phyloP scores from a whole-genome alignment of 176 grass and related monocot genomes.

The Oryza nivara region DNA sequence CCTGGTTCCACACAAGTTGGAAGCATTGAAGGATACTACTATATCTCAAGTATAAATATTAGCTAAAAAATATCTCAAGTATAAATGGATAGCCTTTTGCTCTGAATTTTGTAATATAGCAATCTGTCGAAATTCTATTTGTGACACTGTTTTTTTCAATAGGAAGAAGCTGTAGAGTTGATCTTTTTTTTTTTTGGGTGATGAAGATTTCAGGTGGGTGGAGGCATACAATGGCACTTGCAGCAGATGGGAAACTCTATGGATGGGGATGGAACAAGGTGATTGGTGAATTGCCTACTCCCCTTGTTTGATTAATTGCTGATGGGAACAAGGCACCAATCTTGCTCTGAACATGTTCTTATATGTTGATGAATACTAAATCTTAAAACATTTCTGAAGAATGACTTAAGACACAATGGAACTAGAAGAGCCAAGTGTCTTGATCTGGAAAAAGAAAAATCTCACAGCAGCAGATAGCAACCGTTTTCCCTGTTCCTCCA shows the following conservation, averaged over 20 bases:
- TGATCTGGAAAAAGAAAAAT: neutral
- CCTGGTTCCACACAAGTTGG: constrained; percentile 59
- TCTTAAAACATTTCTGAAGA: neutral
- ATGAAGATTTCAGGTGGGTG: constrained; percentile 82
- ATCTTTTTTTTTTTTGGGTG: neutral
- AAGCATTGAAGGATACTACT: constrained; percentile 50
- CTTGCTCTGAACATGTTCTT: neutral
- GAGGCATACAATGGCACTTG: constrained; percentile 77
- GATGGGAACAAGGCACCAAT: neutral
- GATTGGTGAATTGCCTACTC: neutral
- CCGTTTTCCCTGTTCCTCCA: neutral
- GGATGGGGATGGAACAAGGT: constrained; percentile 95
- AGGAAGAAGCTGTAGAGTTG: neutral
- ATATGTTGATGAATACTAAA: constrained; percentile 13
- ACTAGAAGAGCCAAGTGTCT: neutral
- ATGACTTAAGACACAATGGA: constrained; percentile 13
- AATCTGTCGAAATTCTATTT: neutral
- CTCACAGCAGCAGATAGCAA: neutral
- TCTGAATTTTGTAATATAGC: neutral
- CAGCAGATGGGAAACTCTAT: constrained; percentile 66
- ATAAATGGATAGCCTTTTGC: neutral
- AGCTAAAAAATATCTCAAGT: constrained; percentile 51
- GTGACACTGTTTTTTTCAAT: neutral
- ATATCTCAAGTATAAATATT: constrained; percentile 58
- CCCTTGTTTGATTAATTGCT: neutral